Conservation (phyloP, 78 protist species). For the Dictyostelium citrinum region DNA sequence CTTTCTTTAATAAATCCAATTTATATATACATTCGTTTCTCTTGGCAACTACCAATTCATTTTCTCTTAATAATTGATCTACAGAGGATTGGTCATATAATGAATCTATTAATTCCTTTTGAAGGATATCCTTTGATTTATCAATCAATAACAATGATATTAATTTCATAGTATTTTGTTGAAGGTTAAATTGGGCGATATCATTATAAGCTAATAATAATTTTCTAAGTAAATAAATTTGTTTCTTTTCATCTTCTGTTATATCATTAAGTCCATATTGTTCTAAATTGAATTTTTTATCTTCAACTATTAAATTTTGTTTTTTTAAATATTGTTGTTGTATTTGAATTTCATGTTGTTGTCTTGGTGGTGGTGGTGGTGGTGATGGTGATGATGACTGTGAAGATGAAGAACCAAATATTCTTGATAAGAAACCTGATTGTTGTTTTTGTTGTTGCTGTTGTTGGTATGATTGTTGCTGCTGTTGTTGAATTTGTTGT, state of each 20-base stretch:
- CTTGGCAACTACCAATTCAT: slow-evolving; percentile 44
- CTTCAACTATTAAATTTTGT: background rate
- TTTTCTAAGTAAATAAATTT: background rate
- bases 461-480: background rate
- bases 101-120: slow-evolving; percentile 74
- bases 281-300: background rate
- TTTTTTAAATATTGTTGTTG: background rate
- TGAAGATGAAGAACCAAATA: background rate
- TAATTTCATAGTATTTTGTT: slow-evolving; percentile 90
- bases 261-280: slow-evolving; percentile 10
- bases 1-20: slow-evolving; percentile 72
- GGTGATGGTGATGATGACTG: background rate
- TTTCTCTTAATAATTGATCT: slow-evolving; percentile 82
- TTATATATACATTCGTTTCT: slow-evolving; percentile 74
- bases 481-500: background rate
- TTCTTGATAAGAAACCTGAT: background rate
- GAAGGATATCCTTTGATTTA: slow-evolving; percentile 76
- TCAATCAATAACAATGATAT: slow-evolving; percentile 88
- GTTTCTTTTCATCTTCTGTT: slow-evolving; percentile 13
- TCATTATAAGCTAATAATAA: slow-evolving; percentile 80
- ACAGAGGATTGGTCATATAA: slow-evolving; percentile 86
- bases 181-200: slow-evolving; percentile 88
- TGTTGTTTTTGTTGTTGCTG: background rate
- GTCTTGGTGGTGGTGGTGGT: background rate
- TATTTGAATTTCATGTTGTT: background rate